Evolutionary conservation across 139 green algal genomes (phyloP).

Genomic region (Coelastrella sp.): DNA sequence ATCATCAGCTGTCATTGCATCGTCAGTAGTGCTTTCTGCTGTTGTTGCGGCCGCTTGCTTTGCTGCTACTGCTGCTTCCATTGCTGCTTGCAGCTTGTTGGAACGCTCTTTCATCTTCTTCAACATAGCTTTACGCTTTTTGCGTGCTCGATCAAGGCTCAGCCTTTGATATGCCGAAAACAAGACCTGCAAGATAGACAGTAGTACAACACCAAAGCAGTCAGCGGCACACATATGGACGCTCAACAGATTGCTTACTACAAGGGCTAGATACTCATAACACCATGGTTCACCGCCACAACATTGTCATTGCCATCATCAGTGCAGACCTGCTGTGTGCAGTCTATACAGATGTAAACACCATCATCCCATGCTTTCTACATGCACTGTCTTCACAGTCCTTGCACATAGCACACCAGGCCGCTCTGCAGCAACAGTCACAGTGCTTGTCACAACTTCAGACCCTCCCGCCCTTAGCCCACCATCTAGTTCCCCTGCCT

Average conservation of each 20-base stretch:
- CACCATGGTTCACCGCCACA: too few relatives aligned
- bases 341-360: too few relatives aligned
- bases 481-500: too few relatives aligned
- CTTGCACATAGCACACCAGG: too few relatives aligned
- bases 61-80: slow-evolving; percentile 34
- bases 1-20: neutral
- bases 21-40: neutral
- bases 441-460: too few relatives aligned
- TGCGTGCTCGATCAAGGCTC: neutral
- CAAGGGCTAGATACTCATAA: too few relatives aligned
- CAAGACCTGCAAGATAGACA: slow-evolving; percentile 6
- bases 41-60: neutral
- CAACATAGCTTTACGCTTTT: slow-evolving; percentile 23
- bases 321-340: too few relatives aligned
- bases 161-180: slow-evolving; percentile 42
- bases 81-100: slow-evolving; percentile 39
- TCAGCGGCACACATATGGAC: neutral
- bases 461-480: too few relatives aligned
- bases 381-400: too few relatives aligned
- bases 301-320: too few relatives aligned
- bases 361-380: too few relatives aligned
- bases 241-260: neutral
- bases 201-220: too few relatives aligned
- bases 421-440: slow-evolving; percentile 6
- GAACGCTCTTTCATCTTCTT: slow-evolving; percentile 53